Evolutionary conservation across 768 basidiomycete species (phyloP).

Genomic region (Leucocoprinus birnbaumii): DNA sequence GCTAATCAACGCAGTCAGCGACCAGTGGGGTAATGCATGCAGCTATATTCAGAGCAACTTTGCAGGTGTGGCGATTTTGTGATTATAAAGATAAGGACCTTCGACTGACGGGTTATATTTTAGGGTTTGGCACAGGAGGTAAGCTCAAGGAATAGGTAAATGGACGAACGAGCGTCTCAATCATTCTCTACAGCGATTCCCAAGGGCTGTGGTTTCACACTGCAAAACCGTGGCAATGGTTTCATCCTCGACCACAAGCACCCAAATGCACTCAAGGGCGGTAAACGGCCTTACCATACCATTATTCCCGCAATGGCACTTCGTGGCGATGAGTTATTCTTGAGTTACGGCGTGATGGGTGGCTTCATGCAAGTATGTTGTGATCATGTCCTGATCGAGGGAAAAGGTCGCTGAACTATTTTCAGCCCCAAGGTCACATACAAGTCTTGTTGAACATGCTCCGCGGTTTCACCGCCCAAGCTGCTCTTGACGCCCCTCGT

Average conservation of each 20-base stretch:
- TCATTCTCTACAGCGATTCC: slow-evolving; percentile 65
- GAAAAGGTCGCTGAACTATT: background rate
- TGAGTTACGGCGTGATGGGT: slow-evolving; percentile 91
- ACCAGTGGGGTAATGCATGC: slow-evolving; percentile 88
- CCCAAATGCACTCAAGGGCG: slow-evolving; percentile 80
- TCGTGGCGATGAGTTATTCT: slow-evolving; percentile 75
- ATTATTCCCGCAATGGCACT: slow-evolving; percentile 91
- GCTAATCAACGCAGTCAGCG: slow-evolving; percentile 48
- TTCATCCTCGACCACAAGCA: slow-evolving; percentile 81
- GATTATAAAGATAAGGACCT: background rate
- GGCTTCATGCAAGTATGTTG: slow-evolving; percentile 76
- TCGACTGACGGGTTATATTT: background rate
- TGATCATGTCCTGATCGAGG: background rate
- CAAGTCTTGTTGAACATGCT: slow-evolving; percentile 92
- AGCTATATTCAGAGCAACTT: slow-evolving; percentile 91
- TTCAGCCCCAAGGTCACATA: slow-evolving; percentile 90
- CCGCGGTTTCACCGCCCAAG: slow-evolving; percentile 83
- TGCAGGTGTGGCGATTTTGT: slow-evolving; percentile 47
- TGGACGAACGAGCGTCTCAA: background rate
- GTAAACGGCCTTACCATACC: slow-evolving; percentile 87
- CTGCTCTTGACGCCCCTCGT: slow-evolving; percentile 90
- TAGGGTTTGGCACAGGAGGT: slow-evolving; percentile 89
- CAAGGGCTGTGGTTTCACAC: slow-evolving; percentile 91
- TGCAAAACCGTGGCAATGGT: slow-evolving; percentile 90
- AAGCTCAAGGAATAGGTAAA: background rate